Evolutionary conservation across 1,284 basidiomycete species (phyloP), one percentile per base, ranked within the genome.

Genomic region (Puccinia brachypodii): DNA sequence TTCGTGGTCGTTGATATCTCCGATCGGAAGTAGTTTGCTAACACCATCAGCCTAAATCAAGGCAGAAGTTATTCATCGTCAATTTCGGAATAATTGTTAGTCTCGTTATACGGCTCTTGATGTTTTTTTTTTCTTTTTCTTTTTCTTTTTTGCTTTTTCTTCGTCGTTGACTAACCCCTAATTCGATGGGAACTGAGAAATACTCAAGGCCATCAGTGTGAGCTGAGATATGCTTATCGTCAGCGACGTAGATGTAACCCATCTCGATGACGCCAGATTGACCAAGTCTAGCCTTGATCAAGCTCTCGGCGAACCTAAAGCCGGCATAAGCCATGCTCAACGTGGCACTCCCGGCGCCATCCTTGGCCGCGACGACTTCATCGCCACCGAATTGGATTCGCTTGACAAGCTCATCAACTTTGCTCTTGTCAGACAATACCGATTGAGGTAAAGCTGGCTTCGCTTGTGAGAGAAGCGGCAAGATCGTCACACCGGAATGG

Each of bases 401-500:
- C 83, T 87, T 84, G 82, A 85, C 85, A 76, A 87, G 83, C 74
- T 83, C 82, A 68, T 85, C 85, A 68, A 86, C 78, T 84, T 85
- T 85, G 64, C 83, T 81, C 83, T 85, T 83, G 80, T 83, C 84
- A n/a, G 85, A 83, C 58, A 82, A 74, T 44, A 76, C 50, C 8
- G 77, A 71, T 58, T 68, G 68, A 14, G 81, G 73, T 28, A 82
- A 36, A 33, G 81, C 16, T 44, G 86, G 86, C 73, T 84, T 76
- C 68, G 90, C 89, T 89, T 98, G 96, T 64, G 93, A 94, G 85
- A 99, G 91, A 72, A 99, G 90, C 62, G 96, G 96, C 33, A 99
- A 92, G 86, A 99, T 99, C 83, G 96, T 99, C 69, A 92, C 90
- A 85, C 97, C 96, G 66, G 93, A 94, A 92, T 99, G 96, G 68